Evolutionary conservation across 139 green algal genomes (phyloP).

Genomic region (Chlamydomonas sp.): DNA sequence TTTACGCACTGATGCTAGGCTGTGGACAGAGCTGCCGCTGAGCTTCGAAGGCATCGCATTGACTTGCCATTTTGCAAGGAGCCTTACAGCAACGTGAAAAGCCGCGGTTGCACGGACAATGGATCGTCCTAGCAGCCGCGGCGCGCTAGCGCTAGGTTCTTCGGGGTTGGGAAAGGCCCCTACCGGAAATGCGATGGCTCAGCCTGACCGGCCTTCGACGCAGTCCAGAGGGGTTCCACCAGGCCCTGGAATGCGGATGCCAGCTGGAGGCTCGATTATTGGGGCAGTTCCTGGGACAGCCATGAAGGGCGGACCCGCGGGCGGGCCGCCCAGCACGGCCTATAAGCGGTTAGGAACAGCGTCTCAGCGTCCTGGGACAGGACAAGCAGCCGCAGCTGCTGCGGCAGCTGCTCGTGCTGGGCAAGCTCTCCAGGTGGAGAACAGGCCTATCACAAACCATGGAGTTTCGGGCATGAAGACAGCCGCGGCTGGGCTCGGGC

Average conservation of each 20-base stretch:
- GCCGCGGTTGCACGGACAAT: slow-evolving; percentile 18
- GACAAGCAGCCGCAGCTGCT: slow-evolving; percentile 11
- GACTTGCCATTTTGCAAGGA: too few relatives aligned
- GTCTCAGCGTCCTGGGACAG: slow-evolving; percentile 45
- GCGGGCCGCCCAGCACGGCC: slow-evolving; percentile 41
- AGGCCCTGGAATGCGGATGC: slow-evolving; percentile 12
- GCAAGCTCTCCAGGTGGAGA: slow-evolving; percentile 48
- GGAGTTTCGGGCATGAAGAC: slow-evolving; percentile 55
- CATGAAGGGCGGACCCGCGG: slow-evolving; percentile 20
- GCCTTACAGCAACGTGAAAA: too few relatives aligned
- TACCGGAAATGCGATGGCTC: slow-evolving; percentile 36
- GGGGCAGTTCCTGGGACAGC: slow-evolving; percentile 29
- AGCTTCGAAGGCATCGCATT: not conserved
- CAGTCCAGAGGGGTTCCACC: slow-evolving; percentile 11
- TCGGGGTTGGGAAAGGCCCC: slow-evolving; percentile 45
- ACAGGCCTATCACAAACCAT: slow-evolving; percentile 59
- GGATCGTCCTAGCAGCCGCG: slow-evolving; percentile 47
- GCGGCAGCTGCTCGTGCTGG: slow-evolving; percentile 32
- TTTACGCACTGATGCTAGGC: too few relatives aligned
- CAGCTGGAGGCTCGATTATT: slow-evolving; percentile 30
- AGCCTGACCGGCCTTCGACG: slow-evolving; percentile 45
- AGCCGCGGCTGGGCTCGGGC: slow-evolving; percentile 33
- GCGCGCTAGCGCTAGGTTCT: slow-evolving; percentile 1
- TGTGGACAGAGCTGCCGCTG: too few relatives aligned
- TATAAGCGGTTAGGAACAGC: slow-evolving; percentile 57